A percentile compares a stretch with the other conserved stretches of the same genome.
These are phyloP conservation scores for Aegilops sharonensis DNA, from an alignment of 176 grass and related monocot species.

Conservation along the genomic window DNA sequence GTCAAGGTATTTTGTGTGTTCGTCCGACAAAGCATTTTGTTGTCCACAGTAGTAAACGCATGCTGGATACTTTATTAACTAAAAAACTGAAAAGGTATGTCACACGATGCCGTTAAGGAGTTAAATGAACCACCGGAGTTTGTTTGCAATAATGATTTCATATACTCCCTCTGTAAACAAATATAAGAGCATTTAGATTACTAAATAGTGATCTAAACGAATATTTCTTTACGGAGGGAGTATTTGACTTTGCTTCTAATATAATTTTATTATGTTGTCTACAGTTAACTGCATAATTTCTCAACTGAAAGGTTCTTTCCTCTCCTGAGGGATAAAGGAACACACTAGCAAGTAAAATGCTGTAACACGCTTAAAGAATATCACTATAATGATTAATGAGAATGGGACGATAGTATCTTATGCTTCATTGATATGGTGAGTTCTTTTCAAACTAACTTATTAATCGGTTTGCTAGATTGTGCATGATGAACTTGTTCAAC, in stretches of 20 bases:
- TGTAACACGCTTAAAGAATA: not conserved
- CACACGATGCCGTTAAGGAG: not conserved
- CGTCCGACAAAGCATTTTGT: too few relatives aligned
- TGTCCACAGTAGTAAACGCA: not conserved
- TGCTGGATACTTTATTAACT: not conserved
- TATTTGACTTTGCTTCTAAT: not conserved
- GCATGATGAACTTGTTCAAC: constrained; percentile 76
- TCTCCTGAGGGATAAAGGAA: not conserved
- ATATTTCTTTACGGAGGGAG: too few relatives aligned
- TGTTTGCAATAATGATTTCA: not conserved
- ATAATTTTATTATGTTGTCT: not conserved
- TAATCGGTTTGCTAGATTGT: constrained; percentile 51
- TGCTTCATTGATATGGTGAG: not conserved
- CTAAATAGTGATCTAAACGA: too few relatives aligned
- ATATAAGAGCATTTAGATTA: too few relatives aligned
- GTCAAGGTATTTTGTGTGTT: constrained; percentile 66
- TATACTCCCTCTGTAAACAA: not conserved
- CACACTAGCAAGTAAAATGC: not conserved
- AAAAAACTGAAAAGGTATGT: constrained; percentile 46
- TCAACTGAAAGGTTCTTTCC: not conserved
- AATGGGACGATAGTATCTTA: not conserved
- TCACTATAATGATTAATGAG: not conserved
- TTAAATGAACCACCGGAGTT: not conserved
- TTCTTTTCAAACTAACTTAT: constrained; percentile 19
- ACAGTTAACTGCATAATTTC: not conserved